Percentiles rank a stretch among this genome's conserved stretches.
These are phyloP conservation scores for Balakata baccata DNA, from an alignment of 345 rosid species.

Conservation along the genomic window DNA sequence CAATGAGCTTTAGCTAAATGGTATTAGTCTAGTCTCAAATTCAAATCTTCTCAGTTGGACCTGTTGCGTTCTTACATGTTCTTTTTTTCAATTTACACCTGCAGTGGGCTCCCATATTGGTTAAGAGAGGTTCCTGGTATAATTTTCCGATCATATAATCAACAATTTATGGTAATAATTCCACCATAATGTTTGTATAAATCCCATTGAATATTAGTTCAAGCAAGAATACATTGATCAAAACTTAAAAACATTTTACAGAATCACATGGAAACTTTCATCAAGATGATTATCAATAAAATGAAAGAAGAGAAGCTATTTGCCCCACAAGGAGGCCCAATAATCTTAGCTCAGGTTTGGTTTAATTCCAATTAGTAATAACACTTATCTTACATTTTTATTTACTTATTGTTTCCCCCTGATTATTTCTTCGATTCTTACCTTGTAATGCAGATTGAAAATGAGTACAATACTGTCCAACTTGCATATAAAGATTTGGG, in stretches of 20 bases:
- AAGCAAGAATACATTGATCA: neutral
- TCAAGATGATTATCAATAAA: slow-evolving; percentile 36
- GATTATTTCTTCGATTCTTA: neutral
- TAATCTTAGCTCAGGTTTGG: slow-evolving; percentile 59
- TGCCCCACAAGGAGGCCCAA: slow-evolving; percentile 80
- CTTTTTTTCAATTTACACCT: neutral
- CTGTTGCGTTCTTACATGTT: too few relatives aligned
- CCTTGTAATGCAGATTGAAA: slow-evolving; percentile 59
- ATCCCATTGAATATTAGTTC: neutral
- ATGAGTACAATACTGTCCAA: slow-evolving; percentile 76
- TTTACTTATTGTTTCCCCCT: neutral
- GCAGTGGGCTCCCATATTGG: slow-evolving; percentile 93
- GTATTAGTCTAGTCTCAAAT: too few relatives aligned
- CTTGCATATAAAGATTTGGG: slow-evolving; percentile 62
- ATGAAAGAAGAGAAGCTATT: slow-evolving; percentile 51
- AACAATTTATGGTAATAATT: slow-evolving; percentile 66
- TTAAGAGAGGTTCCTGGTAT: slow-evolving; percentile 66
- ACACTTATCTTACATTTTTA: neutral
- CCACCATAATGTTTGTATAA: neutral
- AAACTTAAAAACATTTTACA: slow-evolving; percentile 15
- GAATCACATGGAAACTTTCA: slow-evolving; percentile 57
- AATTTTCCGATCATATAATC: slow-evolving; percentile 68
- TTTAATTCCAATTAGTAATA: neutral
- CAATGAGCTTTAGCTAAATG: too few relatives aligned
- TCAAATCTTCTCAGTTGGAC: too few relatives aligned